Evolutionary conservation across 129 eudicot species (phyloP).

Genomic region (Daucus carota): DNA sequence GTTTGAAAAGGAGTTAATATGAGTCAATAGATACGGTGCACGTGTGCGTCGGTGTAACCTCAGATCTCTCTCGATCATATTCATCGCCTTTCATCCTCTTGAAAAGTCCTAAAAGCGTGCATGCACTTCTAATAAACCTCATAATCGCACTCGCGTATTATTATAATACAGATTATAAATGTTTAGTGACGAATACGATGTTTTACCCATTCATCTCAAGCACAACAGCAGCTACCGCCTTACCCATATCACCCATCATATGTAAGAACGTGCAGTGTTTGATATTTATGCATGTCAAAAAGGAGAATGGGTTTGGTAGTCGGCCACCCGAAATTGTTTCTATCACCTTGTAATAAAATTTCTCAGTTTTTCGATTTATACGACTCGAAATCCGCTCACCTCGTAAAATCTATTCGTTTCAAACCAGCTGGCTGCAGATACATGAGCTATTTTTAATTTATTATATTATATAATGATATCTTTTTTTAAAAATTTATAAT

Average conservation of each 20-base stretch:
- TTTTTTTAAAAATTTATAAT: too few relatives aligned
- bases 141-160: not conserved
- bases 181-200: not conserved
- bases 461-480: too few relatives aligned
- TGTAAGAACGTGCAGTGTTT: constrained; percentile 1
- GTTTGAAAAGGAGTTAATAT: not conserved
- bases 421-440: too few relatives aligned
- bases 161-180: not conserved
- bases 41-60: constrained; percentile 1
- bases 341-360: too few relatives aligned
- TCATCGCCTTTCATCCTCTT: not conserved
- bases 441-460: too few relatives aligned
- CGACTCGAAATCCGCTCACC: not conserved
- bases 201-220: not conserved
- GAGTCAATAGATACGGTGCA: constrained; percentile 6
- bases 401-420: too few relatives aligned
- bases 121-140: not conserved
- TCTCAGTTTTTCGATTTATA: not conserved
- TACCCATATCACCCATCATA: too few relatives aligned
- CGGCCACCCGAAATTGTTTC: not conserved
- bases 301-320: constrained; percentile 3
- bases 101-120: not conserved
- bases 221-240: too few relatives aligned
- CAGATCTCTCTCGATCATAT: not conserved
- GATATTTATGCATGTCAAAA: not conserved